phyloP scores from a whole-genome alignment of 1,284 basidiomycete species.

The Irpex sp. region DNA sequence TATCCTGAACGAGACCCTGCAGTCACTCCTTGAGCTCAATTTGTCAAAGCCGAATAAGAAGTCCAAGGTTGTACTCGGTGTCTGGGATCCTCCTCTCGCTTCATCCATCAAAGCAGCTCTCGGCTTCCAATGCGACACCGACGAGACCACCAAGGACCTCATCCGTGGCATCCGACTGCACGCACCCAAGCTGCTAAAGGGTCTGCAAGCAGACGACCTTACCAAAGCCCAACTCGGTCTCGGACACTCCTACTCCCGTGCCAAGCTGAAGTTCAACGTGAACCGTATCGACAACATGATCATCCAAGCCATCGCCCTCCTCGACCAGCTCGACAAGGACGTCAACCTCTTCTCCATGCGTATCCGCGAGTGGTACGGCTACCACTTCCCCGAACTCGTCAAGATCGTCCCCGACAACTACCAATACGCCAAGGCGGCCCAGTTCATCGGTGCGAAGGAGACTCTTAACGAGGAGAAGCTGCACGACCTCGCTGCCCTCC shows the following conservation, averaged over 20 bases:
- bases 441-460: conserved; percentile 92
- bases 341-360: conserved; percentile 99
- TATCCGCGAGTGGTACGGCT: conserved; percentile 99
- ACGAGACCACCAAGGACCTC: conserved; percentile 84
- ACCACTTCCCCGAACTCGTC: conserved; percentile 98
- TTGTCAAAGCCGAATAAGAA: conserved; percentile 80
- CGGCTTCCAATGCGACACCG: conserved; percentile 80
- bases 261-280: conserved; percentile 99
- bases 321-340: conserved; percentile 99
- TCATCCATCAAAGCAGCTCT: conserved; percentile 78
- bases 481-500: conserved; percentile 74
- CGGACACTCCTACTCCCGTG: conserved; percentile 96
- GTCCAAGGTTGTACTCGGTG: conserved; percentile 77
- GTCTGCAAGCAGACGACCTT: conserved; percentile 86
- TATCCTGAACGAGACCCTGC: conserved; percentile 83
- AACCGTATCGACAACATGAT: conserved; percentile 99
- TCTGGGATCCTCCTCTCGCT: conserved; percentile 78
- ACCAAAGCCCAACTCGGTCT: conserved; percentile 93
- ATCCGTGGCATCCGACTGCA: conserved; percentile 93
- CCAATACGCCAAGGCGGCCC: conserved; percentile 85
- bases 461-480: conserved; percentile 70
- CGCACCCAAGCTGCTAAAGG: conserved; percentile 86
- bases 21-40: conserved; percentile 85
- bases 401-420: conserved; percentile 94
- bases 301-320: conserved; percentile 97